These are phyloP conservation scores for Poteriospumella lacustris DNA, from an alignment of 108 stramenopile species.

Conservation along the genomic window DNA sequence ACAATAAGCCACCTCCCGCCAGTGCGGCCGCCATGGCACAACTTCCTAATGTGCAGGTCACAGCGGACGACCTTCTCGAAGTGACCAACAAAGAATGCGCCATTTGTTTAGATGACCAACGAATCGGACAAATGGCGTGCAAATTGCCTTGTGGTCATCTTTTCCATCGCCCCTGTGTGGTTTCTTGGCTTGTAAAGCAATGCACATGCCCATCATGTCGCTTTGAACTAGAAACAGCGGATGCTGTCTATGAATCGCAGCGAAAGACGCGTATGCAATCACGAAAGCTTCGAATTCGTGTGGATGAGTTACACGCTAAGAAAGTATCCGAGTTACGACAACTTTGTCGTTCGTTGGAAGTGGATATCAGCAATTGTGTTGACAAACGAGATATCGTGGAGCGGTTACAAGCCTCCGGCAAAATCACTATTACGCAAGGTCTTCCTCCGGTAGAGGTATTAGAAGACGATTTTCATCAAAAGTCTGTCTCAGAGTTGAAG, in stretches of 20 bases:
- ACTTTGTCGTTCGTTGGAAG: not conserved
- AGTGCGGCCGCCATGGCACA: not conserved
- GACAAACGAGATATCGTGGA: not conserved
- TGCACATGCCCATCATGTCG: conserved; percentile 14
- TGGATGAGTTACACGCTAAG: not conserved
- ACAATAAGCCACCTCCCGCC: not conserved
- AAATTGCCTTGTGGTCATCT: conserved; percentile 20
- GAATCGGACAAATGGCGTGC: not conserved
- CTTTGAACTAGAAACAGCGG: conserved; percentile 9
- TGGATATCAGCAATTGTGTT: not conserved
- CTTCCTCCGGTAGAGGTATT: conserved; percentile 2
- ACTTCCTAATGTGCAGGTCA: not conserved
- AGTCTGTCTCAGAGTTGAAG: not conserved
- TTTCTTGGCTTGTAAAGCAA: not conserved
- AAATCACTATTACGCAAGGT: not conserved
- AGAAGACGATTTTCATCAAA: not conserved
- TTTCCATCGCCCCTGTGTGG: conserved; percentile 1
- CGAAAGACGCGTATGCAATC: not conserved
- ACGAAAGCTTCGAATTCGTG: not conserved
- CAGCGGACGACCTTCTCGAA: conserved; percentile 15
- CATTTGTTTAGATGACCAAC: not conserved
- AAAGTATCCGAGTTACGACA: not conserved
- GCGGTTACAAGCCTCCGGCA: not conserved
- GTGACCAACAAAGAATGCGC: conserved; percentile 6
- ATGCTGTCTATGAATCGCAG: not conserved